Base-by-base conservation (phyloP, 2,329 filamentous ascomycete species). In the Sporothrix humicola region DNA sequence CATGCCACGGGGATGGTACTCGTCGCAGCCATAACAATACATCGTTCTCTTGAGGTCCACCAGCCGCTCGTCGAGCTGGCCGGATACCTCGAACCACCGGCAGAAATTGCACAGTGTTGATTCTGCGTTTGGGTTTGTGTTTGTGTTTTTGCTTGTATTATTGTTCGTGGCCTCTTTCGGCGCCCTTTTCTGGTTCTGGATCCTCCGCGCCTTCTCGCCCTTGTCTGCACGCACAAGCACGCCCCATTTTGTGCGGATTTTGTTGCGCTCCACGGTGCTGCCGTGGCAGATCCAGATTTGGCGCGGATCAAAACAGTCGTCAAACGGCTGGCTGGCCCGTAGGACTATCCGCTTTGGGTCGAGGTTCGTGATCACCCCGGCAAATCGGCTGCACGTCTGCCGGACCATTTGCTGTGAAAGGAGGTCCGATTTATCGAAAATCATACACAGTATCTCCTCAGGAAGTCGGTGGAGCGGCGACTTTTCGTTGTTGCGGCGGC, bases 401-500 rank as follows among this genome's bases (percentile, higher is more conserved):
- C 56, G 56, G 7, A 59, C 15, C 56, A 59, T 59, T 20, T 59
- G 56, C 56, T 59, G 56, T 6, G 56, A 31, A 17, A 59, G 20
- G n/a, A 59, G 26, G 26, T 59, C 56, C 3, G 56, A n/a, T 20
- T 59, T 12, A 20, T 20, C 2, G 56, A 59, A 59, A 10, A 59
- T 59, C 12, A n/a, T 26, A 1, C 26, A 3, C 56, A 59, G 31
- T 17, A 59, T 26, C 10, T 26, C 13, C 20, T 26, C 8, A 3
- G 56, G 56, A n/a, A 59, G 23, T n/a, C 26, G 12, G 56, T 23
- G n/a, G 15, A 52, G 15, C 7, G 50, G 15, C 6, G 50, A 52
- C 5, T n/a, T 17, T 2, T 17, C 7, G 6, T 52, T 20, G 50
- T 52, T 52, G 50, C 50, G 50, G 2, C 6, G 50, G 5, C 50